Conservation (phyloP, 352 stramenopile genomes). For the Poterioochromonas sp. region DNA sequence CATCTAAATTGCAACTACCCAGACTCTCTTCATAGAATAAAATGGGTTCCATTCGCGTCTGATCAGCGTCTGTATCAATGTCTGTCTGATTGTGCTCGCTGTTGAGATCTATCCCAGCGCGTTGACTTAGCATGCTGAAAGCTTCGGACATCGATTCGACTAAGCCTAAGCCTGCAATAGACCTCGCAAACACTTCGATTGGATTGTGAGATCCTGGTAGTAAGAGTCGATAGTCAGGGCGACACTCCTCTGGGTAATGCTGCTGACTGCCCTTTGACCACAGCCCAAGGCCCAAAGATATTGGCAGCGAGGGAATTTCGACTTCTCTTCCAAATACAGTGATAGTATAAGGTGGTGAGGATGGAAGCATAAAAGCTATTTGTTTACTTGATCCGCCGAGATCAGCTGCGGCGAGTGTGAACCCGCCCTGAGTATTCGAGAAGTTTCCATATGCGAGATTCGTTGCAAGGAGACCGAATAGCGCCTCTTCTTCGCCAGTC, state of each 20-base stretch:
- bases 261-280: too few species aligned
- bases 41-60: too few species aligned
- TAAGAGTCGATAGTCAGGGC: neutral
- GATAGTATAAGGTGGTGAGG: too few species aligned
- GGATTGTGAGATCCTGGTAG: neutral
- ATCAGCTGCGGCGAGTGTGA: neutral
- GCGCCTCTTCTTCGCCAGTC: conserved; percentile 9
- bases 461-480: neutral
- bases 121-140: too few species aligned
- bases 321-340: too few species aligned
- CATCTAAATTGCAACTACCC: too few species aligned
- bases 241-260: neutral
- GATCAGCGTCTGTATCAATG: too few species aligned
- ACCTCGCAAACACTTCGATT: neutral
- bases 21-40: too few species aligned
- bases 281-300: neutral
- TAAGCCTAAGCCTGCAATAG: neutral
- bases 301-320: neutral
- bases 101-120: too few species aligned
- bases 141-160: neutral
- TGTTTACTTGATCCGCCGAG: neutral
- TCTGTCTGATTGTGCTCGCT: too few species aligned
- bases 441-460: neutral
- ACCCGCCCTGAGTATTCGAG: neutral
- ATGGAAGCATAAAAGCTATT: conserved; percentile 12